Evolutionary conservation across 768 basidiomycete genomes (phyloP).

Genomic region (Astraeus odoratus): DNA sequence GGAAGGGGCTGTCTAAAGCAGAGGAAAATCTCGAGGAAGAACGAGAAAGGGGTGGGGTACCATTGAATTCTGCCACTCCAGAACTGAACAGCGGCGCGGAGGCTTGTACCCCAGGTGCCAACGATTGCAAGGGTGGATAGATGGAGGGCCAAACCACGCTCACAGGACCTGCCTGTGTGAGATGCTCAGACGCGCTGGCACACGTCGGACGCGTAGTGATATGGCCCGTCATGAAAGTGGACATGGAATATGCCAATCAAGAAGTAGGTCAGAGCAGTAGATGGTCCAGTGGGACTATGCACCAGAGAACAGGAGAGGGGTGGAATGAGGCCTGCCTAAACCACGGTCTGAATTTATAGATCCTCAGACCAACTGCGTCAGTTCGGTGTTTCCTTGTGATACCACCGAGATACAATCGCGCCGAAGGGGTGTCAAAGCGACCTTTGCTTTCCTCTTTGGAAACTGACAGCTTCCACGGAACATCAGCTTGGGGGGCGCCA

Average conservation of each 20-base stretch:
- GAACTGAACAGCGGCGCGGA: background rate
- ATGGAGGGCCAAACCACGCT: background rate
- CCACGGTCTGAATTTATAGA: background rate
- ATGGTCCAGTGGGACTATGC: background rate
- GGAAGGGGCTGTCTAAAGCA: background rate
- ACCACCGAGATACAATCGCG: background rate
- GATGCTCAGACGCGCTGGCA: background rate
- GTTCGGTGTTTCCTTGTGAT: background rate
- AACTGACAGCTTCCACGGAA: background rate
- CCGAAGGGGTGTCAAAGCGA: no score
- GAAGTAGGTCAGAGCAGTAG: background rate
- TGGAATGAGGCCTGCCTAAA: background rate
- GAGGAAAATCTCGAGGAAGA: background rate
- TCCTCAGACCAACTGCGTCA: background rate
- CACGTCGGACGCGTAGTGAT: background rate
- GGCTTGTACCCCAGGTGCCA: background rate
- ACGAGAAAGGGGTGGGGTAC: background rate
- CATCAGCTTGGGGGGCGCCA: background rate
- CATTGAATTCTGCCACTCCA: background rate
- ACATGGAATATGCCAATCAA: background rate
- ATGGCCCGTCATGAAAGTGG: background rate
- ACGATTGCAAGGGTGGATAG: background rate
- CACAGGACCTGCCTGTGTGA: background rate
- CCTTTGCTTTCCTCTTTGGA: background rate
- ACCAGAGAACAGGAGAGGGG: background rate